Percentiles rank a stretch among this genome's conserved stretches.
Conservation (phyloP, 768 basidiomycete genomes). For the Tubosaeta brunneosetosa region DNA sequence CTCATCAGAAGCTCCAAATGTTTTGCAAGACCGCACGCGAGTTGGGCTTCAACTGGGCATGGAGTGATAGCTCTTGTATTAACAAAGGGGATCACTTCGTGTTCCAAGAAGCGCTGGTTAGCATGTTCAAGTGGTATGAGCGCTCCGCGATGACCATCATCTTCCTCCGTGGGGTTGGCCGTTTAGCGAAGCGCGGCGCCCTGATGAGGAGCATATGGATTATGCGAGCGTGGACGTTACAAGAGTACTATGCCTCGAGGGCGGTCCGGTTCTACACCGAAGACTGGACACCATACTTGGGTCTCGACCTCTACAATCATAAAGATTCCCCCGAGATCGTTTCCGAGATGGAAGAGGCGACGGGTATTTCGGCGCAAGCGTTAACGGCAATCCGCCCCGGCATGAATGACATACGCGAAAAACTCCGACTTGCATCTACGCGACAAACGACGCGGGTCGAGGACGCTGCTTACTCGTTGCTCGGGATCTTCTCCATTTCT, state of each 20-base stretch:
- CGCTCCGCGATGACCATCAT: not conserved
- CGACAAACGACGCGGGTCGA: not conserved
- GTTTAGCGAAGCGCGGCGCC: not conserved
- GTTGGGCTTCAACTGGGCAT: not conserved
- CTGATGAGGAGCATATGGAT: not conserved
- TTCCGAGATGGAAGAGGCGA: not conserved
- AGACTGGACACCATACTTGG: not conserved
- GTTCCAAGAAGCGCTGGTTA: not conserved
- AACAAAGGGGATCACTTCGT: not conserved
- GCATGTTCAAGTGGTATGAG: not conserved
- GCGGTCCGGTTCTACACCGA: not conserved
- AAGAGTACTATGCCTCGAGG: not conserved
- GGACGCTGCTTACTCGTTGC: not conserved
- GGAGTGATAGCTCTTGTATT: not conserved
- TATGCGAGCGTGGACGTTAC: not conserved
- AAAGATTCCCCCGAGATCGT: not conserved
- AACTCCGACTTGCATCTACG: not conserved
- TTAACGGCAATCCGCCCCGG: conserved; percentile 2
- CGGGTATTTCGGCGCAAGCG: not conserved
- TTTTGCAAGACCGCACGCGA: not conserved
- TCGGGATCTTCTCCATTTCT: not conserved
- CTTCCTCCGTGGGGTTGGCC: not conserved
- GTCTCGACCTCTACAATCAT: not conserved
- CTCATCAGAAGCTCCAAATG: not conserved
- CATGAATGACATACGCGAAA: not conserved